Conservation (phyloP, 805 yeast species). For the Wickerhamiella dianesei region DNA sequence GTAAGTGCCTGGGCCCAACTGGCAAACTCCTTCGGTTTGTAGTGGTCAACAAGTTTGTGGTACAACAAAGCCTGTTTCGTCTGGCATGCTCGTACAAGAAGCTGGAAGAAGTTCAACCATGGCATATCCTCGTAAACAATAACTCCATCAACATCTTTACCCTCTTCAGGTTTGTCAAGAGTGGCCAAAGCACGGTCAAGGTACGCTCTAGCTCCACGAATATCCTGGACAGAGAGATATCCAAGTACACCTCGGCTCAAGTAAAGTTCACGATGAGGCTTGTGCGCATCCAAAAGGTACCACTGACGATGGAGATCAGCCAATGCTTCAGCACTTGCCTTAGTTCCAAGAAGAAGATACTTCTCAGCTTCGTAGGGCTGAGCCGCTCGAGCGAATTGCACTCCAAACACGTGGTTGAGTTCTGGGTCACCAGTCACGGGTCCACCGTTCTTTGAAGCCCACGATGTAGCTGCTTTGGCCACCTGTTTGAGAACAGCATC, state of each 20-base stretch:
- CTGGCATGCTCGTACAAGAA: conserved; percentile 47
- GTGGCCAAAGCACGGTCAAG: conserved; percentile 27
- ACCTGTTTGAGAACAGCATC: conserved; percentile 57
- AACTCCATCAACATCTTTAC: conserved; percentile 24
- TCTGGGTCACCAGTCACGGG: conserved; percentile 59
- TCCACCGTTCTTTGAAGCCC: conserved; percentile 43
- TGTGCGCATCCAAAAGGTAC: conserved; percentile 18
- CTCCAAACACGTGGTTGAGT: conserved; percentile 61
- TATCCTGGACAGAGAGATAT: conserved; percentile 53
- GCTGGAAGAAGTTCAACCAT: conserved; percentile 54
- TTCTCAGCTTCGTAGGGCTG: conserved; percentile 55
- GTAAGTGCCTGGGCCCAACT: conserved; percentile 36
- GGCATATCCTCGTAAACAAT: conserved; percentile 31
- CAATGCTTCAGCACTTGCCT: conserved; percentile 31
- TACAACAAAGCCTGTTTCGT: conserved; percentile 41
- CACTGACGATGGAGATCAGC: conserved; percentile 40
- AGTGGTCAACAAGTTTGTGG: conserved; percentile 38
- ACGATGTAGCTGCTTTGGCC: conserved; percentile 45
- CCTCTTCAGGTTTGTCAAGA: conserved; percentile 9
- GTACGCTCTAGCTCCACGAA: conserved; percentile 41
- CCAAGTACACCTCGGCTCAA: conserved; percentile 56
- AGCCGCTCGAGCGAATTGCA: conserved; percentile 38
- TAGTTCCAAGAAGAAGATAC: conserved; percentile 55
- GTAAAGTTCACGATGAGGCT: conserved; percentile 15
- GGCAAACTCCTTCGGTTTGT: conserved; percentile 24